Conservation (phyloP, 768 basidiomycete genomes). For the Suillus lakei region DNA sequence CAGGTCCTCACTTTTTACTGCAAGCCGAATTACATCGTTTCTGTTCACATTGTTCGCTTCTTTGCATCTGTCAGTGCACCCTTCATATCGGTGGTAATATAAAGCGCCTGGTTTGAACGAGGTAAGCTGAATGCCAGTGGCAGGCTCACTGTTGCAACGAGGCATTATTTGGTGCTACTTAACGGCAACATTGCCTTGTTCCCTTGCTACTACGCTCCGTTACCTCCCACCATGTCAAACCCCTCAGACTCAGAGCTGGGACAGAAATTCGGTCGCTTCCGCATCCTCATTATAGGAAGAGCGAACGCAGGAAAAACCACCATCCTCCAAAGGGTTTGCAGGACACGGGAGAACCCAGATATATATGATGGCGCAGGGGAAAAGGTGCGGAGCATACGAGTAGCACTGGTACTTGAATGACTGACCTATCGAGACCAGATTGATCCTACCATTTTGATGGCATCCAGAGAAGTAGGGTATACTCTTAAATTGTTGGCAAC, state of each 20-base stretch:
- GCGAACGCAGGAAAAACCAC: conserved; percentile 48
- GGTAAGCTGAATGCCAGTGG: too few species aligned
- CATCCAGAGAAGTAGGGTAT: conserved; percentile 1
- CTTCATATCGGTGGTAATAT: too few species aligned
- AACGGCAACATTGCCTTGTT: too few species aligned
- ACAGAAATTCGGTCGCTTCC: conserved; percentile 28
- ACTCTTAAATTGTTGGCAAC: too few species aligned
- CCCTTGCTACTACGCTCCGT: too few species aligned
- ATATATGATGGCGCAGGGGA: conserved; percentile 27
- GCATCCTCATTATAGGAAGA: conserved; percentile 45
- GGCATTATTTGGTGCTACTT: too few species aligned
- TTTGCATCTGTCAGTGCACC: too few species aligned
- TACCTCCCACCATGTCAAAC: neutral
- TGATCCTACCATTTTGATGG: neutral
- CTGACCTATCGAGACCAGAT: conserved; percentile 7
- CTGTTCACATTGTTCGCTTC: too few species aligned
- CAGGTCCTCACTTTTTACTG: too few species aligned
- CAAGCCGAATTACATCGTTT: too few species aligned
- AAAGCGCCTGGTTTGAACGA: too few species aligned
- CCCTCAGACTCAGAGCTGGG: neutral
- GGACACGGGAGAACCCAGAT: conserved; percentile 36
- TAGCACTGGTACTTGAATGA: neutral
- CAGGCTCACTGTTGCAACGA: too few species aligned
- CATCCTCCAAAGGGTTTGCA: conserved; percentile 42
- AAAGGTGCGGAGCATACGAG: conserved; percentile 21